Conservation (phyloP, 1,284 basidiomycete genomes). For the Coniferiporia sulphurascens region DNA sequence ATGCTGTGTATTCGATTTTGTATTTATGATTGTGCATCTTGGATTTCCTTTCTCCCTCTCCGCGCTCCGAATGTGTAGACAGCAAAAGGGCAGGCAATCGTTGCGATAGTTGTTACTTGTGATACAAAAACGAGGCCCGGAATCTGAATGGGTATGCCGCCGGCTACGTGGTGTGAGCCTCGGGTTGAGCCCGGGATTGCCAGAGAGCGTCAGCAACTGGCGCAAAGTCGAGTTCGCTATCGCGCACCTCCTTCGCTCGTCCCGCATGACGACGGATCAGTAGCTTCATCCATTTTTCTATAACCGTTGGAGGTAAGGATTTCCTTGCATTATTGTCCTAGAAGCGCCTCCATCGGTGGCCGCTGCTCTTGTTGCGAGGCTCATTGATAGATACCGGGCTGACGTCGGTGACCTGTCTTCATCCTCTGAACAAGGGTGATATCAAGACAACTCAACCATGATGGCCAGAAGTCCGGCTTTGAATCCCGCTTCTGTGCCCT, state of each 20-base stretch:
- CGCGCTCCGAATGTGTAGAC: not conserved
- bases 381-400: constrained; percentile 4
- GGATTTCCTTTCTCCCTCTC: not conserved
- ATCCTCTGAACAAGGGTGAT: constrained; percentile 4
- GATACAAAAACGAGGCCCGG: too few relatives aligned
- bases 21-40: not conserved
- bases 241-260: constrained; percentile 4
- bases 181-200: not conserved
- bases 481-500: constrained; percentile 76
- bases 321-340: not conserved
- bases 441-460: constrained; percentile 26
- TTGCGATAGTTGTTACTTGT: not conserved
- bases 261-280: constrained; percentile 14
- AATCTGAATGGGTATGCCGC: not conserved
- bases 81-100: not conserved
- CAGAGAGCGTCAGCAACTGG: not conserved
- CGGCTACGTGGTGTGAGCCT: not conserved
- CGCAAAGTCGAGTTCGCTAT: constrained; percentile 2
- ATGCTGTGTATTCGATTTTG: too few relatives aligned
- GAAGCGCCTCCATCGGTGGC: not conserved
- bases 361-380: not conserved
- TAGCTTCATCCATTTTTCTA: not conserved
- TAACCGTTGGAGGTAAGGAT: not conserved
- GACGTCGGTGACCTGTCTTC: not conserved
- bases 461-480: constrained; percentile 72